Base-by-base conservation (phyloP, 139 green algal genomes). In the Edaphochlamys debaryana region DNA sequence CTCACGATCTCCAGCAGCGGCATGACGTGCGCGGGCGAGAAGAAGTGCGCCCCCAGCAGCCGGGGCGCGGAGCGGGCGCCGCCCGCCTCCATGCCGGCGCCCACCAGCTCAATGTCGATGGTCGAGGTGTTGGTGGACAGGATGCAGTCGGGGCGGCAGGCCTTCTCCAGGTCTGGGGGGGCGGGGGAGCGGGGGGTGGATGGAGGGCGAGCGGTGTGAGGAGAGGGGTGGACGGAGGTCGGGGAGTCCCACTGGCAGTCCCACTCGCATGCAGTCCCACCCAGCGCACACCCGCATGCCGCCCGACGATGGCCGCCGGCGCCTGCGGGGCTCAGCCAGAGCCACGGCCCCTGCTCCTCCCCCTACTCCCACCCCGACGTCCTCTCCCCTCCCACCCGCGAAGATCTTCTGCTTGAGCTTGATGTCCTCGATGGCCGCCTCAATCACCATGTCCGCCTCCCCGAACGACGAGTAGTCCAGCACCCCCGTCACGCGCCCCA, bases 121-220 rank as follows among this genome's bases (percentile, higher is more conserved):
- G 98, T 99, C 63, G 93, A 98, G 34, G 98, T 99, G 93, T 99
- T 99, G 82, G 94, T 98, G n/a, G 96, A 92, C 62, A 99, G 89
- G 79, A 99, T 98, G 90, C 89, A 94, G 84, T 98, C 87, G 2
- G 92, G 90, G 7, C 89, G 85, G 87, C 94, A 98, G 0, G 75
- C 78, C 20, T 84, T 66, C 89, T 98, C 94, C 73, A 99, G 85
- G 78, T 95, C 90, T 78, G 76, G 30, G 38, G 67, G 34, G 56
- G 73, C 4, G 54, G 19, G 73, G 34, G 54, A 42, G 52, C 1
- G 50, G 36, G 52, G 34, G 30, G 34, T 9, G 34, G 48, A 37
- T 30, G 52, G 36, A 6, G 52, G 29, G 30, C 45, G 34, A n/a
- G 34, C 11, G 34, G 34, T 13, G 15, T 30, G 52, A 6, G 4